phyloP scores from a whole-genome alignment of 2,329 filamentous ascomycete species.

The Cordyceps tenuipes region DNA sequence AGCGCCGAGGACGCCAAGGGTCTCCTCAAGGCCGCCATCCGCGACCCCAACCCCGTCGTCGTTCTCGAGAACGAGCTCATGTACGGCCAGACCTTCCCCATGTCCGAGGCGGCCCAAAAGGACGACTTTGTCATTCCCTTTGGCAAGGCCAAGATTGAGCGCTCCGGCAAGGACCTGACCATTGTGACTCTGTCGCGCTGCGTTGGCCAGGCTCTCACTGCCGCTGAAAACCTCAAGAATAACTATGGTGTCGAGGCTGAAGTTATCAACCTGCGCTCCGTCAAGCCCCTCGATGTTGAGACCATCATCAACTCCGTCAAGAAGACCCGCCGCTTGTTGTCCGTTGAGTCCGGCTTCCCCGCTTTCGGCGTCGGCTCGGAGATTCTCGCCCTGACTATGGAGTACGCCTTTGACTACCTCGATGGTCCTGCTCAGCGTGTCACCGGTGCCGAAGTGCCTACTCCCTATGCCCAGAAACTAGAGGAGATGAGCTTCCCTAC shows the following conservation, averaged over 20 bases:
- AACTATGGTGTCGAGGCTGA: slow-evolving; percentile 94
- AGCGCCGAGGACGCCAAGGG: slow-evolving; percentile 98
- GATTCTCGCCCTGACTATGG: slow-evolving; percentile 89
- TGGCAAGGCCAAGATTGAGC: slow-evolving; percentile 99
- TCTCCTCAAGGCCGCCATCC: slow-evolving; percentile 92
- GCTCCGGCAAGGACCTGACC: slow-evolving; percentile 88
- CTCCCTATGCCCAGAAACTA: slow-evolving; percentile 84
- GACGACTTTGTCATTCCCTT: slow-evolving; percentile 96
- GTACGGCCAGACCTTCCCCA: slow-evolving; percentile 91
- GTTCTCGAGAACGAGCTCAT: slow-evolving; percentile 84
- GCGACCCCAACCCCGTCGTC: slow-evolving; percentile 94
- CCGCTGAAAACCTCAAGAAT: slow-evolving; percentile 86
- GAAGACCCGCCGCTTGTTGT: slow-evolving; percentile 91
- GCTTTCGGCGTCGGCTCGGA: slow-evolving; percentile 89
- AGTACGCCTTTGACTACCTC: slow-evolving; percentile 97
- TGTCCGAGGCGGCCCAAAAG: slow-evolving; percentile 94
- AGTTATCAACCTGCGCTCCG: slow-evolving; percentile 94
- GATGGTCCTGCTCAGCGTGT: slow-evolving; percentile 88
- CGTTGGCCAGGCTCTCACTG: slow-evolving; percentile 82
- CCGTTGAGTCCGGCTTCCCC: slow-evolving; percentile 92
- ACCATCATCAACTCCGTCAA: slow-evolving; percentile 94
- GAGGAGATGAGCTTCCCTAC: slow-evolving; percentile 95
- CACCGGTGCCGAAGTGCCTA: slow-evolving; percentile 94
- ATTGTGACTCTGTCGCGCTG: slow-evolving; percentile 92
- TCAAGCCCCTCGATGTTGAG: slow-evolving; percentile 95